Conservation (phyloP, 805 yeast species). For the Wickerhamomyces mucosus region DNA sequence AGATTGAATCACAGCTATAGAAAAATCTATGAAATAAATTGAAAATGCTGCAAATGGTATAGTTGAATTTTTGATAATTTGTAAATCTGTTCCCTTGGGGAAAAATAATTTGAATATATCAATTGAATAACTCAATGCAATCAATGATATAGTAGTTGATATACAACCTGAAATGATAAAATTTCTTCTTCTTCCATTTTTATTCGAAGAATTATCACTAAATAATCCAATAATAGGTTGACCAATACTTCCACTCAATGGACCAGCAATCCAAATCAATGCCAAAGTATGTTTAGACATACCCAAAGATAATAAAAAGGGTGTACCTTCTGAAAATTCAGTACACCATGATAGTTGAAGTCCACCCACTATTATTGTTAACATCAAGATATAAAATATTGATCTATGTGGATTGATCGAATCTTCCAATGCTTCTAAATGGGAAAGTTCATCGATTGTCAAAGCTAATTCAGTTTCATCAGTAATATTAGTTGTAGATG, state of each 20-base stretch:
- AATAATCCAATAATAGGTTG: slow-evolving; percentile 55
- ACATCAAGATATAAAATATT: slow-evolving; percentile 30
- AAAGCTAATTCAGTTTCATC: too few species aligned
- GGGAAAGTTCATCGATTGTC: too few species aligned
- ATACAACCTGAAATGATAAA: slow-evolving; percentile 47
- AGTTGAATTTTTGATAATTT: slow-evolving; percentile 23
- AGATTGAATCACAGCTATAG: slow-evolving; percentile 52
- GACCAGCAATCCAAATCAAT: slow-evolving; percentile 60
- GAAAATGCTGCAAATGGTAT: slow-evolving; percentile 44
- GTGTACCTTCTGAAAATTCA: slow-evolving; percentile 56
- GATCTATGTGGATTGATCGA: slow-evolving; percentile 36
- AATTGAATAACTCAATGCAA: slow-evolving; percentile 35
- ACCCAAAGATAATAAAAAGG: slow-evolving; percentile 52
- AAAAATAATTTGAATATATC: slow-evolving; percentile 28
- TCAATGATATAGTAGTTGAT: slow-evolving; percentile 35
- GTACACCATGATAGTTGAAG: slow-evolving; percentile 58
- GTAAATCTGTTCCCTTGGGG: slow-evolving; percentile 12
- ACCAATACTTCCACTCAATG: slow-evolving; percentile 51
- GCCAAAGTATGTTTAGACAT: slow-evolving; percentile 46
- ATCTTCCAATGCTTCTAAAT: slow-evolving; percentile 19
- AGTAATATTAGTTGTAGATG: too few species aligned
- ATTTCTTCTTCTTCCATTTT: slow-evolving; percentile 45
- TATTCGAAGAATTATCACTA: slow-evolving; percentile 39
- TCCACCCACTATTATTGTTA: slow-evolving; percentile 45
- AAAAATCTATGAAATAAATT: slow-evolving; percentile 45